These are phyloP conservation scores for Aspergillus transmontanensis DNA, from an alignment of 2,329 filamentous ascomycete species.

Conservation along the genomic window DNA sequence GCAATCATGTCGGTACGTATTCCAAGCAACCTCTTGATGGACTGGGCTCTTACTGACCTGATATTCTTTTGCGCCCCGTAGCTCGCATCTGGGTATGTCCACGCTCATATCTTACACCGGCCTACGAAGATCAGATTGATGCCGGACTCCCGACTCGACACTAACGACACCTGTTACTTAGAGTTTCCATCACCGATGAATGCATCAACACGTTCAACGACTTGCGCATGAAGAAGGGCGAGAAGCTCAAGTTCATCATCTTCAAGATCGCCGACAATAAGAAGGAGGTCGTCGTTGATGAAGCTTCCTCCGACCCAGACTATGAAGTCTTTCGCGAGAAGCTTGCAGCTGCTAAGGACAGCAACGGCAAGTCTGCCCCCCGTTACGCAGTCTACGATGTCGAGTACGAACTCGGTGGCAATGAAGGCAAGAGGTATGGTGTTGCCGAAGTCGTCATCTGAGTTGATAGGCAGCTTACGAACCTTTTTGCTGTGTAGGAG, in stretches of 20 bases:
- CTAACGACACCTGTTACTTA: conserved; percentile 22
- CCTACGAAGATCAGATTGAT: not conserved
- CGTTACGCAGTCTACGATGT: conserved; percentile 56
- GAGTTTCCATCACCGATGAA: conserved; percentile 50
- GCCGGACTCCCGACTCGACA: not conserved
- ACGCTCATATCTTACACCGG: not conserved
- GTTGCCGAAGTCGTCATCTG: not conserved
- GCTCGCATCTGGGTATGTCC: conserved; percentile 41
- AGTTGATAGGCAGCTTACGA: conserved; percentile 19
- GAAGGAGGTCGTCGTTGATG: conserved; percentile 53
- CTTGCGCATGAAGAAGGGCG: conserved; percentile 42
- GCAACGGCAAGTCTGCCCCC: conserved; percentile 47
- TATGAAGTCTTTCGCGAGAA: conserved; percentile 53
- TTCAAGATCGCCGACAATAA: conserved; percentile 55
- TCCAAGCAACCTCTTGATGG: not conserved
- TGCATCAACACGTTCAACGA: conserved; percentile 51
- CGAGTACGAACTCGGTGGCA: conserved; percentile 50
- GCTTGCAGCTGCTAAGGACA: conserved; percentile 46
- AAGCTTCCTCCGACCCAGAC: conserved; percentile 46
- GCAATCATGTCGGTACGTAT: conserved; percentile 40
- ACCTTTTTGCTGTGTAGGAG: conserved; percentile 35
- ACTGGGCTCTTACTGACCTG: conserved; percentile 11
- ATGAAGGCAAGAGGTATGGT: conserved; percentile 52
- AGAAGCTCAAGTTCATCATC: conserved; percentile 52
- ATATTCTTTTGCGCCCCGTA: conserved; percentile 18